These are phyloP conservation scores for Pythium biforme DNA, from an alignment of 352 stramenopile species.

Conservation along the genomic window DNA sequence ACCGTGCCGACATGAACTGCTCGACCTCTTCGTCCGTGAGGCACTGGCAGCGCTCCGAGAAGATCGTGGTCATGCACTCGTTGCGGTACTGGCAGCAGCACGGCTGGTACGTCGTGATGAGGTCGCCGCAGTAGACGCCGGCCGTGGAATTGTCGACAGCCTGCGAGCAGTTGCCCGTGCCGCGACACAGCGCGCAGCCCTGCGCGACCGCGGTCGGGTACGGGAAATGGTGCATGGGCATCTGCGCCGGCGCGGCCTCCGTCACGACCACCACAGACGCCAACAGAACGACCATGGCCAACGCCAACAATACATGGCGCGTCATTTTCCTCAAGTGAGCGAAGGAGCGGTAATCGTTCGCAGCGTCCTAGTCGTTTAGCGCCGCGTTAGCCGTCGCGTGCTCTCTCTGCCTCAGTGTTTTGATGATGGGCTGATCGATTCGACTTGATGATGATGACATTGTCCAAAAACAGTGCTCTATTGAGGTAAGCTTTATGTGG, in stretches of 20 bases:
- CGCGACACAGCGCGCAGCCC: constrained; percentile 58
- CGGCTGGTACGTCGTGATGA: constrained; percentile 60
- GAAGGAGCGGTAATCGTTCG: too few relatives aligned
- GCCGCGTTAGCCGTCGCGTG: not conserved
- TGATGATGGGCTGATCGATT: not conserved
- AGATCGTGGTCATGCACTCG: constrained; percentile 71
- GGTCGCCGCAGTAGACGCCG: constrained; percentile 69
- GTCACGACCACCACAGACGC: not conserved
- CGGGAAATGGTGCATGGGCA: constrained; percentile 26
- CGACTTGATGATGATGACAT: constrained; percentile 10
- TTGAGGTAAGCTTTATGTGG: constrained; percentile 9
- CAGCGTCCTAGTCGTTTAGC: not conserved
- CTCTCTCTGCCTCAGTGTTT: not conserved
- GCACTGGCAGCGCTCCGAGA: constrained; percentile 49
- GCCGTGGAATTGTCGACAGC: constrained; percentile 47
- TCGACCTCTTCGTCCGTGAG: constrained; percentile 57
- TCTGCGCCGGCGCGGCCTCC: constrained; percentile 12
- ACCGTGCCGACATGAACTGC: constrained; percentile 61
- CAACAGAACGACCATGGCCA: not conserved
- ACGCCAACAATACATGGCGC: not conserved
- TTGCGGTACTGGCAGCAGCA: constrained; percentile 77
- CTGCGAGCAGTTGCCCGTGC: constrained; percentile 61
- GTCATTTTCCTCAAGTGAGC: not conserved
- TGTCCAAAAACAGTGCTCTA: constrained; percentile 12
- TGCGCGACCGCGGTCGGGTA: constrained; percentile 30